Evolutionary conservation across 805 yeast species (phyloP), one percentile per base, ranked within the genome.

Genomic region (Kuraishia molischiana): DNA sequence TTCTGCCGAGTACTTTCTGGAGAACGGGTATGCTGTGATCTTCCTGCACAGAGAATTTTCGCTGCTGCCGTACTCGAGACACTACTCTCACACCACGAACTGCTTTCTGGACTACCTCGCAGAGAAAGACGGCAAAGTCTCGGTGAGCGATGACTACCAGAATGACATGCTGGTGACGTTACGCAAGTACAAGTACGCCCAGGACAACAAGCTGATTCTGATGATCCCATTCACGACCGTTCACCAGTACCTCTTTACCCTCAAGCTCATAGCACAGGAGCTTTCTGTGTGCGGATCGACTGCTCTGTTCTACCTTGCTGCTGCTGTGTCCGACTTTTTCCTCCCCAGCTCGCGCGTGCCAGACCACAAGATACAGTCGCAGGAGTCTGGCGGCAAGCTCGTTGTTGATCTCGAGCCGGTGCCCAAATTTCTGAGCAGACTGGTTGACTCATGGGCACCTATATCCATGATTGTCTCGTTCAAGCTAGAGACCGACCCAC

Each of bases 251-350:
- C 61, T 92, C 39, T 90, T 85, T 68, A 85, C 96, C 0, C 65
- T 92, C 46, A 76, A 79, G 44, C 61, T 76, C 28, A 64, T 85
- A 8, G 79, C 92, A 1, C 68, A 69, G 44, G 65, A 69, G 32
- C 56, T 90, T 51, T 71, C 77, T 38, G 59, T 61, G 3, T 55
- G 73, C 29, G 82, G 77, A 3, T 57, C 69, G 4, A 64, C 62
- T 38, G 85, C 87, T 0, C 55, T 92, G 30, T 85, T 90, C 54
- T 92, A 81, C 54, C 66, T 92, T 38, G 98, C 98, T 0, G 97
- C 98, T 6, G 98, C 98, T 0, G 99, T 92, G 0, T 85, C 95
- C 5, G 99, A 92, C 56, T 92, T 92, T 59, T 92, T 89, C 61
- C 68, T 92, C 31, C 98, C 98, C 2, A 74, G 73, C 32, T 78